Evolutionary conservation across 2,329 filamentous ascomycete species (phyloP).

Genomic region (Akanthomyces lecanii): DNA sequence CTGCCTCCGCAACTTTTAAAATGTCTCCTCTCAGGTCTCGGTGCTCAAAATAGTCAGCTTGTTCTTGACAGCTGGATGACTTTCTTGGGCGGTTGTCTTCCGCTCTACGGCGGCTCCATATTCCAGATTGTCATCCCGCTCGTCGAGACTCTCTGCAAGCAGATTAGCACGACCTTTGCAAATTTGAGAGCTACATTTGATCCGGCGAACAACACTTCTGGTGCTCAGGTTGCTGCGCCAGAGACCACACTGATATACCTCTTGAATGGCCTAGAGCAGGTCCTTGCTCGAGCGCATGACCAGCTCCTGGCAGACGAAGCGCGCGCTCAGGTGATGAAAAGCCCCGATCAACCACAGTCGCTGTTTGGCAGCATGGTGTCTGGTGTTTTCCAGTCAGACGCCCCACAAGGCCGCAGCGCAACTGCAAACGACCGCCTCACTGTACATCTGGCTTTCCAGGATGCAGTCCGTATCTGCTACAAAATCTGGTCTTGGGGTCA

Average conservation of each 20-base stretch:
- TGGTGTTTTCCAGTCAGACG: slow-evolving; percentile 78
- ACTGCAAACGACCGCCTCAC: slow-evolving; percentile 93
- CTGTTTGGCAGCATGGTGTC: slow-evolving; percentile 96
- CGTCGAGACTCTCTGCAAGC: slow-evolving; percentile 80
- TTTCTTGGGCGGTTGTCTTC: slow-evolving; percentile 78
- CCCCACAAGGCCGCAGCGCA: slow-evolving; percentile 69
- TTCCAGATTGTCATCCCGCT: slow-evolving; percentile 89
- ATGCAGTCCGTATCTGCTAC: slow-evolving; percentile 88
- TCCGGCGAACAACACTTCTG: slow-evolving; percentile 23
- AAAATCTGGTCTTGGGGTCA: slow-evolving; percentile 93
- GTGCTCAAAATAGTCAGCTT: slow-evolving; percentile 65
- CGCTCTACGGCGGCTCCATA: slow-evolving; percentile 76
- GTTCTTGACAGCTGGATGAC: slow-evolving; percentile 89
- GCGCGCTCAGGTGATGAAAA: slow-evolving; percentile 63
- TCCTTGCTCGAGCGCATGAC: slow-evolving; percentile 82
- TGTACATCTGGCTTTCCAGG: slow-evolving; percentile 93
- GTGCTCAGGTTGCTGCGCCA: slow-evolving; percentile 37
- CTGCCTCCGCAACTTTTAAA: slow-evolving; percentile 73
- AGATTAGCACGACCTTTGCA: slow-evolving; percentile 69
- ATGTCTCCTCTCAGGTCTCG: slow-evolving; percentile 77
- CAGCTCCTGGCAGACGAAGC: slow-evolving; percentile 73
- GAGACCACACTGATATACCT: slow-evolving; percentile 78
- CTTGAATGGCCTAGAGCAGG: slow-evolving; percentile 87
- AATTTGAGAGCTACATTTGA: slow-evolving; percentile 64
- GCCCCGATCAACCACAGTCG: slow-evolving; percentile 75